Evolutionary conservation across 1,139 yeast species (phyloP).

Genomic region (Tardiomyces depauwii): DNA sequence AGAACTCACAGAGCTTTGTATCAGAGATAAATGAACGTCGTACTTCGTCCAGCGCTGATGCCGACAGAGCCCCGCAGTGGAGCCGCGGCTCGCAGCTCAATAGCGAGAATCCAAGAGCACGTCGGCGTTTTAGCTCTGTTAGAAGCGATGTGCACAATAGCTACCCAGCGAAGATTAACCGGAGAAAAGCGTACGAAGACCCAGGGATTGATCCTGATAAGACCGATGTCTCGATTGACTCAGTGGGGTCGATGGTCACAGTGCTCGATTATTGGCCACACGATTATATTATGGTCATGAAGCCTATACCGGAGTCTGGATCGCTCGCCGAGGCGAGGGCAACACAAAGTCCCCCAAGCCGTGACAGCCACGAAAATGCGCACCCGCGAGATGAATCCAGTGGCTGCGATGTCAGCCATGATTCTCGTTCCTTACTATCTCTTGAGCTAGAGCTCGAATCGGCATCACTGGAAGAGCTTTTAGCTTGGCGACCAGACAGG

Average conservation of each 20-base stretch:
- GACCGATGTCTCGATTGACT: conserved; percentile 36
- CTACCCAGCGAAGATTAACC: conserved; percentile 19
- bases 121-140: background rate
- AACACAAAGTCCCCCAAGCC: too few species aligned
- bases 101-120: background rate
- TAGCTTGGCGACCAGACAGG: conserved; percentile 32
- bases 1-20: background rate
- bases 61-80: too few species aligned
- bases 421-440: too few species aligned
- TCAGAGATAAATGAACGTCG: too few species aligned
- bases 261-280: conserved; percentile 36
- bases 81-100: too few species aligned
- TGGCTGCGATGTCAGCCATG: too few species aligned
- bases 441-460: conserved; percentile 6
- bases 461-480: conserved; percentile 13
- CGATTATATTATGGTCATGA: conserved; percentile 32
- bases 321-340: too few species aligned
- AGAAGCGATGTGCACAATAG: background rate
- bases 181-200: conserved; percentile 32
- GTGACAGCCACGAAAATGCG: too few species aligned
- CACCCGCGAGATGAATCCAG: too few species aligned
- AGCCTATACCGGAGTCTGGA: conserved; percentile 7
- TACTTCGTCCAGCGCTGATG: too few species aligned
- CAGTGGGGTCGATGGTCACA: conserved; percentile 38
- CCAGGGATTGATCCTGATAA: conserved; percentile 43